Evolutionary conservation across 768 basidiomycete species (phyloP), one percentile per base, ranked within the genome.

Genomic region (Antrodiella citrinella): DNA sequence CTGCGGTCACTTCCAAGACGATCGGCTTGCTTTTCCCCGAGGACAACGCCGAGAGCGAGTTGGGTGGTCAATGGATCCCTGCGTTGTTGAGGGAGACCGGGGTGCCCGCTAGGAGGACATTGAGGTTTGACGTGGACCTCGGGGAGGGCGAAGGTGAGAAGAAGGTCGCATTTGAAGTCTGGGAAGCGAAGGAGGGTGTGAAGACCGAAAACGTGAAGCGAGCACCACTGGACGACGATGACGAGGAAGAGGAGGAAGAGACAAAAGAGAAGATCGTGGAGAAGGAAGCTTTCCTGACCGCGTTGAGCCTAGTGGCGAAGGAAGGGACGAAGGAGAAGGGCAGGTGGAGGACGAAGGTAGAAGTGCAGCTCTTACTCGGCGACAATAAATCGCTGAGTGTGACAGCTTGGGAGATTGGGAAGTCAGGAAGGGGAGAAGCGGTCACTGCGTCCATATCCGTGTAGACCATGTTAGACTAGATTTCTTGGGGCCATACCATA

Each of bases 181-280:
- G 86, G 85, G 87, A 91, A 62, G 80, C 81, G 15, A 74, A 74
- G 47, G 87, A 89, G 59, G 75, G 75, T 2, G 71, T 88, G 53
- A 76, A 78, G 50, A 62, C 83, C 18, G 84, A 86, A 57, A 81
- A 76, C 59, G 68, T 77, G 20, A 71, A 69, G 45, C 71, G 70
- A 2, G 69, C 72, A 3, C 74, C 74, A 54, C 54, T 67, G 5
- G 75, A 76, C 20, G 61, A 67, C 13, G 70, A 72, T 9, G 75
- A 74, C 2, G 72, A 71, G 2, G 76, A 73, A 5, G 72, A 71
- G 4, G 75, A 76, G 0, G 79, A 77, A 0, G 82, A 86, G 65
- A 68, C 81, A 26, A 85, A 84, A 64, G 76, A 82, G 62, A 77
- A 77, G 62, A 76, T 70, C 9, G 57, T 81, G 39, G 71, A 68